Evolutionary conservation across 768 basidiomycete species (phyloP).

Genomic region (Mycena metata): DNA sequence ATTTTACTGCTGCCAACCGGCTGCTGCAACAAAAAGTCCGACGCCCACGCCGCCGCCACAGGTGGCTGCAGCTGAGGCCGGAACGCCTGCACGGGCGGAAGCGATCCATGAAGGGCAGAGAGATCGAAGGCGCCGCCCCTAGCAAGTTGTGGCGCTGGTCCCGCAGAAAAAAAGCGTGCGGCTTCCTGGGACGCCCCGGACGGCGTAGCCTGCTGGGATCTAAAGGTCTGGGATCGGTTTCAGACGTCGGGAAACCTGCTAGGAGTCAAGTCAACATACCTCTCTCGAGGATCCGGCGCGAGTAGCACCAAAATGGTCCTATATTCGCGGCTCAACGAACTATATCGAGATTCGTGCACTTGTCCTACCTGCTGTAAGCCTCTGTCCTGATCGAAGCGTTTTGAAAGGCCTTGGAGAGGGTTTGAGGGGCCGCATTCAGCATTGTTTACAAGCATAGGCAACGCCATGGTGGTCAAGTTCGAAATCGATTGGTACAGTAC

Average conservation of each 20-base stretch:
- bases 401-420: conserved; percentile 83
- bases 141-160: conserved; percentile 51
- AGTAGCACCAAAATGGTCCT: conserved; percentile 80
- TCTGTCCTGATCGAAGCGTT: conserved; percentile 83
- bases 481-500: conserved; percentile 20
- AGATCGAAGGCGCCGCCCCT: conserved; percentile 68
- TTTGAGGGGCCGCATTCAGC: conserved; percentile 91
- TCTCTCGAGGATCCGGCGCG: conserved; percentile 75
- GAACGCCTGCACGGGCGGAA: conserved; percentile 50
- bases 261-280: conserved; percentile 52
- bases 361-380: conserved; percentile 79
- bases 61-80: conserved; percentile 33
- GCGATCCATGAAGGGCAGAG: conserved; percentile 62
- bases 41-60: conserved; percentile 65
- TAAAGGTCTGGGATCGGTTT: conserved; percentile 63
- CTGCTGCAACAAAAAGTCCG: conserved; percentile 65
- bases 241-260: not conserved
- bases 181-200: conserved; percentile 73
- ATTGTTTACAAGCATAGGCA: conserved; percentile 82
- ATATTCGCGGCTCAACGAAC: conserved; percentile 3
- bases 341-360: conserved; percentile 12
- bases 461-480: conserved; percentile 65
- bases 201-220: conserved; percentile 61
- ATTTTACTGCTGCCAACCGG: conserved; percentile 10
- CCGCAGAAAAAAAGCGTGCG: conserved; percentile 72